A percentile compares a stretch with the other conserved stretches of the same genome.
Conservation (phyloP, 1,139 yeast species). For the Pichia sp. region DNA sequence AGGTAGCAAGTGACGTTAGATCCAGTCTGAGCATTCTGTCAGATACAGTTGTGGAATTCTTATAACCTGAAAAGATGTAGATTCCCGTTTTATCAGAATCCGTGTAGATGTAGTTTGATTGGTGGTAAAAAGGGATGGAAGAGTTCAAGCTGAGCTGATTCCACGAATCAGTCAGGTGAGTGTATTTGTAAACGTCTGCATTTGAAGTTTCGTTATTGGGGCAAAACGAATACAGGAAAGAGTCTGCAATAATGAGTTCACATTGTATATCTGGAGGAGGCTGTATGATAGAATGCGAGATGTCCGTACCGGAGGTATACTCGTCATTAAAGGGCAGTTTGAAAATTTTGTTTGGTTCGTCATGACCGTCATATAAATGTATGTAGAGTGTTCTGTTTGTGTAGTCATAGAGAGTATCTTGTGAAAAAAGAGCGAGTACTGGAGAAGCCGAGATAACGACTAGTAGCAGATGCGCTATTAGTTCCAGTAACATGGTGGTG, state of each 20-base stretch:
- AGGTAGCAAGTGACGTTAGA: conserved; percentile 26
- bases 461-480: too few relatives aligned
- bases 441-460: too few relatives aligned
- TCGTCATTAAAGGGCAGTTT: conserved; percentile 28
- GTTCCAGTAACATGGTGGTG: too few relatives aligned
- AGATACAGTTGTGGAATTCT: conserved; percentile 24
- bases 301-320: conserved; percentile 20
- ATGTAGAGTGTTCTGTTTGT: conserved; percentile 32
- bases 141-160: conserved; percentile 12
- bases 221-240: conserved; percentile 21
- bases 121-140: conserved; percentile 19
- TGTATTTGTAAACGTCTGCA: conserved; percentile 14
- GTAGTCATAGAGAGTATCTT: conserved; percentile 37
- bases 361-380: conserved; percentile 27
- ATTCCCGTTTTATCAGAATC: conserved; percentile 30
- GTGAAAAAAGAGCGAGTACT: conserved; percentile 8
- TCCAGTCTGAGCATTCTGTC: conserved; percentile 34
- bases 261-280: conserved; percentile 24
- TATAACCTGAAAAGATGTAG: conserved; percentile 44
- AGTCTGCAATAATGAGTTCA: conserved; percentile 17
- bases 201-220: neutral
- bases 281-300: conserved; percentile 16
- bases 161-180: conserved; percentile 23
- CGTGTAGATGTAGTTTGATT: conserved; percentile 35
- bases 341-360: conserved; percentile 26